Evolutionary conservation across 495 filamentous ascomycete species (phyloP), one percentile per base, ranked within the genome.

Genomic region (Durotheca rogersii): DNA sequence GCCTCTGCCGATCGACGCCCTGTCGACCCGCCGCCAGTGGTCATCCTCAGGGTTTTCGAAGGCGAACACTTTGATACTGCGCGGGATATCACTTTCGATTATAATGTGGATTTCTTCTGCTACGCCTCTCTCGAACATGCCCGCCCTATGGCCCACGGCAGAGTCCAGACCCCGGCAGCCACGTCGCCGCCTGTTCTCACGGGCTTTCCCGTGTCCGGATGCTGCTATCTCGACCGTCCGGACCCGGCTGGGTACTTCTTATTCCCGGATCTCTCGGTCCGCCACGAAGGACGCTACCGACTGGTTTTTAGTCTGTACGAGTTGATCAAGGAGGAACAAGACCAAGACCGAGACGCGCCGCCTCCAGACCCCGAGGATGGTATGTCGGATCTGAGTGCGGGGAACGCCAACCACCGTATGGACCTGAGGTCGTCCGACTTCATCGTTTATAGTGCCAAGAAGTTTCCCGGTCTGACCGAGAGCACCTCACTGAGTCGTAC

Each of bases 41-140:
- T 97, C n/a, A 88, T 94, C 67, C 71, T 98, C 41, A 87, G 84
- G 41, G 85, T 98, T 38, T 90, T 82, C 53, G 87, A 95, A 62
- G 89, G 87, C 18, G 81, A 87, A n/a, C 67, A 60, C 0, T 72
- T 71, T 52, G 70, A 74, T 41, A 60, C 58, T 33, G 76, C 73
- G 66, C 82, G 81, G 45, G 87, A 93, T 57, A 87, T 96, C 60
- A 97, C 93, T 5, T 95, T 93, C 65, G 76, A 82, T 47, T 90
- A 96, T 71, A 92, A 95, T 62, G 91, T 92, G 62, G 95, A 95
- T 70, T 98, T 96, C 79, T 96, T 98, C 72, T 86, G 96, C 40
- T 98, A 87, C 61, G 90, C 90, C 6, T 95, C 91, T 0, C 78
- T 98, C 49, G 91, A 96, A 53, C 81, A 87, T 57, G 89, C 89